Base-by-base conservation (phyloP, 495 filamentous ascomycete genomes). In the Tricharina praecox region DNA sequence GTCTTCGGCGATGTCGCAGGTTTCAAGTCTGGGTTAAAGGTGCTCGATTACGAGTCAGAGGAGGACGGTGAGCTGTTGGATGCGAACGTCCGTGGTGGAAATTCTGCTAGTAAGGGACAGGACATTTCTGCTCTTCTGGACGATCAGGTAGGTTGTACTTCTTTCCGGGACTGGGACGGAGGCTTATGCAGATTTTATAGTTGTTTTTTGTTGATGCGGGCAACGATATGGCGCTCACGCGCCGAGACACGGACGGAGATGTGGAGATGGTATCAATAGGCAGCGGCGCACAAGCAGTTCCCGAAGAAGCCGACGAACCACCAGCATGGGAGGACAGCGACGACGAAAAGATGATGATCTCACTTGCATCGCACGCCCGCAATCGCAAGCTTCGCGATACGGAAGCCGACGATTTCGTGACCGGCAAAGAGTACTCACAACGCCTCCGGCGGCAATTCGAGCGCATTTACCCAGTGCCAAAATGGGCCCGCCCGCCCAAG, bases 281-380 rank as follows among this genome's bases (percentile, higher is more conserved):
- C 30, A 9, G 16, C 18, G n/a, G 43, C 40, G n/a, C n/a, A n/a
- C 16, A 18, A 38, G 23, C 10, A 20, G 28, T 46, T n/a, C 55
- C 63, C 18, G 58, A 60, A 1, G 59, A 61, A 20, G 60, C 65
- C 9, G 62, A 62, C 0, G n/a, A n/a, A n/a, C n/a, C 55, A 62
- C 66, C 82, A 9, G 79, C 82, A 11, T 97, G 90, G 90, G 75
- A 85, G 53, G 90, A 97, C 65, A 94, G 86, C 63, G 90, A 96
- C 54, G 90, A 97, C 55, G 90, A 97, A 59, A 74, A 79, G 32
- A 66, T 94, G 42, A 73, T 74, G 16, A 69, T 97, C 38, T 94
- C 87, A 2, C 72, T 97, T 10, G 81, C 81, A 8, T 70, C 76
- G 33, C 74, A 78, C 34, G 70, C 72, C 16, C 72, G 78, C 38